A percentile compares a stretch with the other conserved stretches of the same genome.
These are phyloP conservation scores for Mucor lusitanicus DNA, from an alignment of 371 early-diverging fungal genomes.

Conservation along the genomic window DNA sequence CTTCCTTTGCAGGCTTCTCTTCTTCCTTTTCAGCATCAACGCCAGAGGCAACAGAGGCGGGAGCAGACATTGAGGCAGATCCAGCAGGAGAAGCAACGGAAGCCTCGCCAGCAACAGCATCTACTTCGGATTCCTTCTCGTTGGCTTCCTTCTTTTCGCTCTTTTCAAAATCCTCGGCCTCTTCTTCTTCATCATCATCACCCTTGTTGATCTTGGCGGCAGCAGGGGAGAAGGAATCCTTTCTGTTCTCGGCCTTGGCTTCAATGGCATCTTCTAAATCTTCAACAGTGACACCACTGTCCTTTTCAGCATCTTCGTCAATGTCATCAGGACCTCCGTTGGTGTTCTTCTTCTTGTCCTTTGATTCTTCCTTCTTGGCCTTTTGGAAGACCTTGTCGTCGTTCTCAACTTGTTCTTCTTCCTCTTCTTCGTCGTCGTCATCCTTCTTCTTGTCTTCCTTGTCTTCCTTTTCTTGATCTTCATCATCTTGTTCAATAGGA, in stretches of 20 bases:
- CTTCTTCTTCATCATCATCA: background rate
- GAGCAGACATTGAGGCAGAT: background rate
- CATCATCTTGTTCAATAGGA: background rate
- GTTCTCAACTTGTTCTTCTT: background rate
- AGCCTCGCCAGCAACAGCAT: background rate
- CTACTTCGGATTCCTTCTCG: background rate
- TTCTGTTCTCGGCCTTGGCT: background rate
- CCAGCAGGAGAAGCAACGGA: background rate
- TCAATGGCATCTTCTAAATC: background rate
- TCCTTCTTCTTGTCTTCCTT: background rate
- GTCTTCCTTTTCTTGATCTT: background rate
- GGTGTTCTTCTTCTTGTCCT: background rate
- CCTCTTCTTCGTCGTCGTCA: background rate
- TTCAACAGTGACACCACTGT: background rate
- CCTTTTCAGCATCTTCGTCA: conserved; percentile 2
- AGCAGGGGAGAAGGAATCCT: conserved; percentile 2
- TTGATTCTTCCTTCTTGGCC: background rate
- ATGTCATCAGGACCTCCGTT: background rate
- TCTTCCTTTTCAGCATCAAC: background rate
- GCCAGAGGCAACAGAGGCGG: background rate
- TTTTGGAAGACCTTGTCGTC: background rate
- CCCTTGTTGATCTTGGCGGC: conserved; percentile 2
- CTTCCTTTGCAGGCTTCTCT: background rate
- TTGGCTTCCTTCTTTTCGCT: background rate
- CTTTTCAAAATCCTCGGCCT: background rate